Percentiles rank a stretch among this genome's conserved stretches.
phyloP scores from a whole-genome alignment of 768 basidiomycete species.

The Filobasidium wieringae region DNA sequence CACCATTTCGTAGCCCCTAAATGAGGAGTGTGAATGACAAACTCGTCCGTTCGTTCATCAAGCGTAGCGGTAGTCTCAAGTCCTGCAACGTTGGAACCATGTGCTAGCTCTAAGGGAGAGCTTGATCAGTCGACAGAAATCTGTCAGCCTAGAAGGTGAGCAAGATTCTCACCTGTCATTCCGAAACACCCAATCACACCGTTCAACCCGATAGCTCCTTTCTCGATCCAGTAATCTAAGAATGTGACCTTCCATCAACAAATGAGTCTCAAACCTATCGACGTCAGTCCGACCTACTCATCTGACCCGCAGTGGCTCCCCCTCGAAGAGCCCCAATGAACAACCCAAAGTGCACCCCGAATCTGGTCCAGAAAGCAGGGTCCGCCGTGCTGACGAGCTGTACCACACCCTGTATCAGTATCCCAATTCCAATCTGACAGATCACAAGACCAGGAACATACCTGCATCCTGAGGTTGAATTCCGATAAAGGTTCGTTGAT shows the following conservation, averaged over 20 bases:
- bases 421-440: background rate
- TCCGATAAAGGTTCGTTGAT: constrained; percentile 40
- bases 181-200: constrained; percentile 42
- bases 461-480: constrained; percentile 41
- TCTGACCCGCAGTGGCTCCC: constrained; percentile 41
- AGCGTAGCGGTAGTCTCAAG: constrained; percentile 44
- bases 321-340: constrained; percentile 41
- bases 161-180: constrained; percentile 24
- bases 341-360: constrained; percentile 39
- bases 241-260: background rate
- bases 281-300: constrained; percentile 20
- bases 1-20: constrained; percentile 44
- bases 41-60: constrained; percentile 40
- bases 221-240: constrained; percentile 40
- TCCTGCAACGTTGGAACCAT: constrained; percentile 43
- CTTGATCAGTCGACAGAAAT: background rate
- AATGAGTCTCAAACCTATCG: background rate
- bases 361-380: constrained; percentile 42
- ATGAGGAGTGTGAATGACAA: constrained; percentile 42
- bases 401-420: background rate
- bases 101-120: constrained; percentile 22
- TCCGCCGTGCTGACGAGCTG: constrained; percentile 39
- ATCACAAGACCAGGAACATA: constrained; percentile 18
- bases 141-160: background rate
- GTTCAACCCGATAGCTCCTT: constrained; percentile 41